Conservation (phyloP, 331 rosid genomes). For the Arachis monticola region DNA sequence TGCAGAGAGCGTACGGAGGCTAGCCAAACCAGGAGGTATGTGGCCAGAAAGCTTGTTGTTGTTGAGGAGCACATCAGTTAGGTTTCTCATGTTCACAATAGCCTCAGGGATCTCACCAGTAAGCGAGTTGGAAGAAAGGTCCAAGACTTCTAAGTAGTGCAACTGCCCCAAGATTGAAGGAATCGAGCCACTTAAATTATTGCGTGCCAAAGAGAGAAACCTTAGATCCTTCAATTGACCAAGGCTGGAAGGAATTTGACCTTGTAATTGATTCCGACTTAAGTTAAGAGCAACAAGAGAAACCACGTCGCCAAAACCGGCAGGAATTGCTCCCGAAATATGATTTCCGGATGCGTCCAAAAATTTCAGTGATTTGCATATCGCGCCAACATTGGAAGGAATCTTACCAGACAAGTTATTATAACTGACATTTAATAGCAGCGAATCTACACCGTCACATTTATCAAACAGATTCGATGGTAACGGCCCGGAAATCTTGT, state of each 20-base stretch:
- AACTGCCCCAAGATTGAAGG: slow-evolving; percentile 74
- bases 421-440: slow-evolving; percentile 73
- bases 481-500: slow-evolving; percentile 65
- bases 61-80: slow-evolving; percentile 70
- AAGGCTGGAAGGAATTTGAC: slow-evolving; percentile 64
- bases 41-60: slow-evolving; percentile 80
- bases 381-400: slow-evolving; percentile 54
- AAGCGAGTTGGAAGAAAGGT: slow-evolving; percentile 75
- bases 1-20: slow-evolving; percentile 60
- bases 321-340: slow-evolving; percentile 61
- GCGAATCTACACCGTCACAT: slow-evolving; percentile 58
- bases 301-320: slow-evolving; percentile 48
- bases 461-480: slow-evolving; percentile 65
- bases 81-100: slow-evolving; percentile 61
- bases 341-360: slow-evolving; percentile 79
- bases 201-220: slow-evolving; percentile 73
- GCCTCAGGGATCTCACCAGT: slow-evolving; percentile 77
- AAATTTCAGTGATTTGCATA: slow-evolving; percentile 64
- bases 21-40: slow-evolving; percentile 81
- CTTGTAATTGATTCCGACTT: slow-evolving; percentile 69
- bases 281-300: slow-evolving; percentile 71
- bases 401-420: slow-evolving; percentile 63
- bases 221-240: slow-evolving; percentile 61
- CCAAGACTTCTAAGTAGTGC: slow-evolving; percentile 65
- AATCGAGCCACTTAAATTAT: slow-evolving; percentile 64